These are phyloP conservation scores for Gautieria morchelliformis DNA, from an alignment of 768 basidiomycete species.

Conservation along the genomic window DNA sequence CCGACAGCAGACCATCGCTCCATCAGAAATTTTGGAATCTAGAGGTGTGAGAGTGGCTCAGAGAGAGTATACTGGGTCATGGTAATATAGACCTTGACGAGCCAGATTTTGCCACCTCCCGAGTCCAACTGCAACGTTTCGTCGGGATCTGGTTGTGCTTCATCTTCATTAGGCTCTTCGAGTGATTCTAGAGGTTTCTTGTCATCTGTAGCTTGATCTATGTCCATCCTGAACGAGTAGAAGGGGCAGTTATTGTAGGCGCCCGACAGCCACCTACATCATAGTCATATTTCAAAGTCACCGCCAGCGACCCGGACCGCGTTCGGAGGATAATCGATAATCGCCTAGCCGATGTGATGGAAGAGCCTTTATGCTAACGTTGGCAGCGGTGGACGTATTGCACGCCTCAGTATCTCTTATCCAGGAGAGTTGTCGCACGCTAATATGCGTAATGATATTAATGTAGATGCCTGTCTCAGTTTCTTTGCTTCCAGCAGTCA, in stretches of 20 bases:
- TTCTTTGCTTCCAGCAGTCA: conserved; percentile 15
- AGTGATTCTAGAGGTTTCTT: conserved; percentile 66
- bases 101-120: conserved; percentile 70
- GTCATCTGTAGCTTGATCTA: conserved; percentile 33
- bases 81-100: conserved; percentile 61
- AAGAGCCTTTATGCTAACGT: conserved; percentile 6
- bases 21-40: conserved; percentile 84
- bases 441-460: too few species aligned
- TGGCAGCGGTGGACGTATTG: conserved; percentile 5
- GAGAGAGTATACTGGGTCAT: not conserved
- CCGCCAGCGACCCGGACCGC: too few species aligned
- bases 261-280: too few species aligned
- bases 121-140: conserved; percentile 73
- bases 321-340: too few species aligned
- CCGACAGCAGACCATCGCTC: conserved; percentile 75
- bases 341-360: not conserved
- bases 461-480: conserved; percentile 16
- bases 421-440: not conserved
- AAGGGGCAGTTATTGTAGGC: too few species aligned
- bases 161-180: conserved; percentile 39
- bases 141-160: conserved; percentile 66
- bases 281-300: too few species aligned
- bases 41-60: conserved; percentile 8
- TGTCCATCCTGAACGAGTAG: too few species aligned
- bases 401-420: not conserved